Evolutionary conservation across 192 early-diverging fungal genomes (phyloP).

Genomic region (Podila horticola): DNA sequence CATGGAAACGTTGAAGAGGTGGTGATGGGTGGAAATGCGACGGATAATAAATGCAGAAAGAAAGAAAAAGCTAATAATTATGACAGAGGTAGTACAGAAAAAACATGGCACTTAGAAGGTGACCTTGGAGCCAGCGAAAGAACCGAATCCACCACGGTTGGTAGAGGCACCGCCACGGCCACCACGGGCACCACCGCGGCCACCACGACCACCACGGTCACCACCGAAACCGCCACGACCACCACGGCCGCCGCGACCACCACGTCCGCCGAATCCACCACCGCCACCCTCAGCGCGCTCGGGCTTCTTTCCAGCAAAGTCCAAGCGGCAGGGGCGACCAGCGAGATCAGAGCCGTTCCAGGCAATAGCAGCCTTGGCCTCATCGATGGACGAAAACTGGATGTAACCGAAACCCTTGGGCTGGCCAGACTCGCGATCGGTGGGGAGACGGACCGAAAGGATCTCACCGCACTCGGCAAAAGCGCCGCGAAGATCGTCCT

Average conservation of each 20-base stretch:
- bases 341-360: constrained; percentile 82
- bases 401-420: constrained; percentile 93
- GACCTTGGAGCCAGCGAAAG: constrained; percentile 48
- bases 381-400: constrained; percentile 76
- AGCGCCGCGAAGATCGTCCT: constrained; percentile 64
- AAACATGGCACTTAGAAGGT: constrained; percentile 34
- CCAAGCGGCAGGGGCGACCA: constrained; percentile 87
- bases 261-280: constrained; percentile 37
- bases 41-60: not conserved
- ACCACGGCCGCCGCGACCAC: constrained; percentile 22
- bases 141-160: constrained; percentile 66
- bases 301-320: constrained; percentile 73
- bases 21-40: not conserved
- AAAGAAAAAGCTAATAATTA: not conserved
- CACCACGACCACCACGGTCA: constrained; percentile 51
- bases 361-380: constrained; percentile 79
- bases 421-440: constrained; percentile 77
- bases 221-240: constrained; percentile 52
- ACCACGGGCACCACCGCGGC: constrained; percentile 65
- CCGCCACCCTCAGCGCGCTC: constrained; percentile 49
- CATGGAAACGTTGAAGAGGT: constrained; percentile 1
- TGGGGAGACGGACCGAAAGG: constrained; percentile 75
- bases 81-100: not conserved
- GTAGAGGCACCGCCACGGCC: constrained; percentile 60
- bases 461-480: constrained; percentile 73